Evolutionary conservation across 306 rosid genomes (phyloP).

Genomic region (Cucumis melo): DNA sequence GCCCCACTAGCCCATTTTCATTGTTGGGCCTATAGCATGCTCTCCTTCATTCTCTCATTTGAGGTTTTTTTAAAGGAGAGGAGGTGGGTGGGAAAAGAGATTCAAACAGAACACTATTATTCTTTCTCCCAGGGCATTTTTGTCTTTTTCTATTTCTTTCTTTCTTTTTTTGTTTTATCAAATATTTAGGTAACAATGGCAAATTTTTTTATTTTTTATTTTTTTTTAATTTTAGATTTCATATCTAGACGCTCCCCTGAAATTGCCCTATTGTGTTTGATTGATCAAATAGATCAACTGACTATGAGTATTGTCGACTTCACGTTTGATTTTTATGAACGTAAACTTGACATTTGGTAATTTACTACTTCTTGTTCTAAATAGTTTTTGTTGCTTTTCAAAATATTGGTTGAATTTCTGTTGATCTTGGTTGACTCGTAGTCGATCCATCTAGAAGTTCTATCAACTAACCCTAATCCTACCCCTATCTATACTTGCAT

Average conservation of each 20-base stretch:
- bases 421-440: too few species aligned
- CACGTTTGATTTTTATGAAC: too few species aligned
- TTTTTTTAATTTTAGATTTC: background rate
- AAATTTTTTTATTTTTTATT: background rate
- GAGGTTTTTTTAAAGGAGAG: background rate
- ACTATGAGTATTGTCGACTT: too few species aligned
- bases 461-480: too few species aligned
- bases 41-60: background rate
- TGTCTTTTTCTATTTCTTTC: background rate
- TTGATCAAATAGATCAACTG: too few species aligned
- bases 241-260: background rate
- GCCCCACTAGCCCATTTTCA: conserved; percentile 6
- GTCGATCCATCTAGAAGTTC: too few species aligned
- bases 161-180: background rate
- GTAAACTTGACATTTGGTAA: too few species aligned
- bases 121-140: background rate
- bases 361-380: too few species aligned
- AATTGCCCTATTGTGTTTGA: background rate
- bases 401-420: too few species aligned
- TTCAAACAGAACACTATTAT: background rate
- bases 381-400: too few species aligned
- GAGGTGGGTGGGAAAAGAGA: background rate
- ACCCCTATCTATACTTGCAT: too few species aligned
- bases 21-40: conserved; percentile 1
- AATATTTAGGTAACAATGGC: background rate